A percentile compares a stretch with the other conserved stretches of the same genome.
phyloP scores from a whole-genome alignment of 352 stramenopile species.

The Globisporangium cylindrosporum region DNA sequence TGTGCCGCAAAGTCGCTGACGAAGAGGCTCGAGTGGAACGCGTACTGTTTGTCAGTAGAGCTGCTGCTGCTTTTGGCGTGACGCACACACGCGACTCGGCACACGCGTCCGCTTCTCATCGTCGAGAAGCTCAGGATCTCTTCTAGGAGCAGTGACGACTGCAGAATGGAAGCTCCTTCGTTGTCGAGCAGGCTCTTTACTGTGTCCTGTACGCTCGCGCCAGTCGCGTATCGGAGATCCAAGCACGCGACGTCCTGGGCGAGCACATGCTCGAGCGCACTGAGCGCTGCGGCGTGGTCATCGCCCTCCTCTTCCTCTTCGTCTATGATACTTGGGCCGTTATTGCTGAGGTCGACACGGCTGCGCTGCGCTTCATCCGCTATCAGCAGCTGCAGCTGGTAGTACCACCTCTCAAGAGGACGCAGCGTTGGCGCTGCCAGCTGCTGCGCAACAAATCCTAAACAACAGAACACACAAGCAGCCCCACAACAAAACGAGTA shows the following conservation, averaged over 20 bases:
- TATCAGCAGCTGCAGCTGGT: constrained; percentile 37
- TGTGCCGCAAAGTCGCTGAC: constrained; percentile 24
- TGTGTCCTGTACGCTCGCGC: constrained; percentile 27
- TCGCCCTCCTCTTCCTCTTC: background rate
- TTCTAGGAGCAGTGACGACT: constrained; percentile 4
- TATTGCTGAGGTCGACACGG: background rate
- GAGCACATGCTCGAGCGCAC: constrained; percentile 16
- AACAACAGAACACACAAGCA: background rate
- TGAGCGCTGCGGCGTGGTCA: constrained; percentile 11
- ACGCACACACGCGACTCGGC: constrained; percentile 36
- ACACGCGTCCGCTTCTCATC: constrained; percentile 23
- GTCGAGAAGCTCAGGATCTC: constrained; percentile 61
- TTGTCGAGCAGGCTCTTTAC: constrained; percentile 31
- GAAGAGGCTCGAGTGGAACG: constrained; percentile 29
- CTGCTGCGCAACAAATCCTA: constrained; percentile 50
- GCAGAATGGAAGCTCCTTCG: background rate
- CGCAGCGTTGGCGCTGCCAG: constrained; percentile 22
- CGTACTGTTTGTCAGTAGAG: background rate
- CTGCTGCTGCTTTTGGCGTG: background rate
- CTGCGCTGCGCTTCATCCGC: background rate
- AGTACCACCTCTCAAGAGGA: constrained; percentile 36
- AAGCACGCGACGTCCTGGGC: constrained; percentile 31
- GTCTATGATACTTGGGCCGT: background rate
- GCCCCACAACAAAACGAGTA: too few relatives aligned
- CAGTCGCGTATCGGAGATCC: constrained; percentile 41